A percentile compares a stretch with the other conserved stretches of the same genome.
These are phyloP conservation scores for Escallonia herrerae DNA, from an alignment of 129 eudicot species.

Conservation along the genomic window DNA sequence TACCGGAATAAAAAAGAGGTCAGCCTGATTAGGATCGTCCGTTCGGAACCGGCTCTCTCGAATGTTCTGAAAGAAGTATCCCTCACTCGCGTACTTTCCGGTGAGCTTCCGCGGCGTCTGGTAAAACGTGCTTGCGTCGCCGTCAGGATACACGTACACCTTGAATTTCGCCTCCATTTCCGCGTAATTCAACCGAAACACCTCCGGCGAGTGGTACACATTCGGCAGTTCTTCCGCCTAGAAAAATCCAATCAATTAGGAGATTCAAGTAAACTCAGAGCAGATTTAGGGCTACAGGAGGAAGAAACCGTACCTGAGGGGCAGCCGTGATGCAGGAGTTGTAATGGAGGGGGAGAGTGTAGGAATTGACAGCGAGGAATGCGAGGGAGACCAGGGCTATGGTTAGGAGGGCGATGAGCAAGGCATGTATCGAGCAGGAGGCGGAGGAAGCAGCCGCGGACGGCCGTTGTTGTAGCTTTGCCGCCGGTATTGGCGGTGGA, in stretches of 20 bases:
- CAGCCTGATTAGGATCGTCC: conserved; percentile 85
- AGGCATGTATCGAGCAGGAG: conserved; percentile 45
- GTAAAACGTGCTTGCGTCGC: conserved; percentile 81
- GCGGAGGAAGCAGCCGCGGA: conserved; percentile 16
- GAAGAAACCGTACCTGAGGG: conserved; percentile 16
- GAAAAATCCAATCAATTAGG: background rate
- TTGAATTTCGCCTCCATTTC: conserved; percentile 75
- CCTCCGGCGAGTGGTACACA: conserved; percentile 63
- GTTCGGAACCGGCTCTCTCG: conserved; percentile 75
- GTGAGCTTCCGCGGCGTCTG: conserved; percentile 94
- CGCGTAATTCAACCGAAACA: conserved; percentile 62
- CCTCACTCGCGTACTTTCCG: conserved; percentile 92
- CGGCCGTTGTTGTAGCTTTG: conserved; percentile 19
- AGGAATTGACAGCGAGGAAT: conserved; percentile 59
- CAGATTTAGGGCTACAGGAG: background rate
- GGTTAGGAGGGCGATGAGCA: conserved; percentile 58
- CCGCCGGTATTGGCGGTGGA: conserved; percentile 46
- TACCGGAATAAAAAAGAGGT: conserved; percentile 87
- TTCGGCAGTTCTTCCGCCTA: conserved; percentile 19
- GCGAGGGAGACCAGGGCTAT: conserved; percentile 66
- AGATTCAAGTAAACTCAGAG: background rate
- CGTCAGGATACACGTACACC: conserved; percentile 79
- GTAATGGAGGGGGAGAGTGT: conserved; percentile 12
- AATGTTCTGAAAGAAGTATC: conserved; percentile 90
- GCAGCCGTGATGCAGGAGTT: too few species aligned